Percentiles rank a stretch among this genome's conserved stretches.
Evolutionary conservation across 345 rosid species (phyloP).

Genomic region (Eucalyptus viminalis): DNA sequence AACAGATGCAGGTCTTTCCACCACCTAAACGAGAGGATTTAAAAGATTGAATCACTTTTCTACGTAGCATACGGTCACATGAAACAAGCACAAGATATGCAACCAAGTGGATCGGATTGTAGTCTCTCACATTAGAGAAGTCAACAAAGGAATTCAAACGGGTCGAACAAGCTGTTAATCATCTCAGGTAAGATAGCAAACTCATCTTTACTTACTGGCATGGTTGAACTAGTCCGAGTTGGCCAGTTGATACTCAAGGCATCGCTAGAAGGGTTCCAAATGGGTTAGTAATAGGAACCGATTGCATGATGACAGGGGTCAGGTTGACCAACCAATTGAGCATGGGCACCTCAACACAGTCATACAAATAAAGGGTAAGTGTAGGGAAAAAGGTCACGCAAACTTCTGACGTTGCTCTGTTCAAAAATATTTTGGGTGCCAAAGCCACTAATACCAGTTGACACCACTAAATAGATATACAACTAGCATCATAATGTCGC

Average conservation of each 20-base stretch:
- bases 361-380: no score
- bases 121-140: background rate
- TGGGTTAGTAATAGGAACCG: background rate
- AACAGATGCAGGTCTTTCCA: background rate
- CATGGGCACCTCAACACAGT: no score
- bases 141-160: background rate
- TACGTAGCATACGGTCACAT: accelerated
- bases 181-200: background rate
- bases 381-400: background rate
- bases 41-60: background rate
- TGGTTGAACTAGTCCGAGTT: background rate
- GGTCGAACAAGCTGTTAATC: background rate
- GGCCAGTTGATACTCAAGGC: background rate
- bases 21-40: background rate
- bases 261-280: background rate
- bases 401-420: background rate
- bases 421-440: background rate
- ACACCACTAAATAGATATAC: no score
- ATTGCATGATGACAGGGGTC: background rate
- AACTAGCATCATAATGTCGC: no score
- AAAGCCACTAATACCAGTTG: background rate
- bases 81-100: background rate
- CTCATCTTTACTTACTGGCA: background rate
- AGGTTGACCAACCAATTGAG: no score
- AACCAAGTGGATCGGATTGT: background rate